Evolutionary conservation across 306 rosid species (phyloP).

Genomic region (Quercus suber): DNA sequence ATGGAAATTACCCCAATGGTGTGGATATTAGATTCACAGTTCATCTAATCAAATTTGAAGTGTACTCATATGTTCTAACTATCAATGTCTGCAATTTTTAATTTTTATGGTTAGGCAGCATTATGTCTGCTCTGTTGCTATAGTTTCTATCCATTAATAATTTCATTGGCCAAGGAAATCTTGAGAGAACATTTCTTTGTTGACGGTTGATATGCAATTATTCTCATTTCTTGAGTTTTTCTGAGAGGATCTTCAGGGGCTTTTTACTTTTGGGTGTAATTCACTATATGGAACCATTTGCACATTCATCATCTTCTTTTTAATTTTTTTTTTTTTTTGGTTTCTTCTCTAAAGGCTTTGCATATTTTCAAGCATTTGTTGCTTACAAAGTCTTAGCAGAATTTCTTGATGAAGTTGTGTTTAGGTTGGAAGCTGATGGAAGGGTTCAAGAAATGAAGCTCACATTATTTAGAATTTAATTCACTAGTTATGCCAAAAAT

Average conservation of each 20-base stretch:
- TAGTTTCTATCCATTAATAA: background rate
- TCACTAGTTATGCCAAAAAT: background rate
- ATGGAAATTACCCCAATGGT: conserved; percentile 1
- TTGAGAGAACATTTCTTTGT: background rate
- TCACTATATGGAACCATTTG: background rate
- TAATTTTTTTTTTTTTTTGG: background rate
- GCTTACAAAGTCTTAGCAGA: background rate
- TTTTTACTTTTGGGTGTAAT: background rate
- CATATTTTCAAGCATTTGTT: background rate
- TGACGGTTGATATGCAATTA: background rate
- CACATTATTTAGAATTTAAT: background rate
- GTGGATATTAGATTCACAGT: background rate
- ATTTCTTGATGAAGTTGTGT: background rate
- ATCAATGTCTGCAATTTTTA: background rate
- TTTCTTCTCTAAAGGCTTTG: background rate
- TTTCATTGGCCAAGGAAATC: background rate
- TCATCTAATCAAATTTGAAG: background rate
- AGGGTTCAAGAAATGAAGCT: background rate
- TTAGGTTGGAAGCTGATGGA: background rate
- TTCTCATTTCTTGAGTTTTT: background rate
- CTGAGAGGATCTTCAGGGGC: background rate
- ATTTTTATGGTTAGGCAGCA: background rate
- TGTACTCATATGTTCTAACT: background rate
- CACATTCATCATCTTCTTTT: background rate
- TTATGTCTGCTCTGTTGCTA: background rate